Evolutionary conservation across 164 flowering plant genomes (phyloP), one percentile per base, ranked within the genome.

Genomic region (Nelumbo lutea): DNA sequence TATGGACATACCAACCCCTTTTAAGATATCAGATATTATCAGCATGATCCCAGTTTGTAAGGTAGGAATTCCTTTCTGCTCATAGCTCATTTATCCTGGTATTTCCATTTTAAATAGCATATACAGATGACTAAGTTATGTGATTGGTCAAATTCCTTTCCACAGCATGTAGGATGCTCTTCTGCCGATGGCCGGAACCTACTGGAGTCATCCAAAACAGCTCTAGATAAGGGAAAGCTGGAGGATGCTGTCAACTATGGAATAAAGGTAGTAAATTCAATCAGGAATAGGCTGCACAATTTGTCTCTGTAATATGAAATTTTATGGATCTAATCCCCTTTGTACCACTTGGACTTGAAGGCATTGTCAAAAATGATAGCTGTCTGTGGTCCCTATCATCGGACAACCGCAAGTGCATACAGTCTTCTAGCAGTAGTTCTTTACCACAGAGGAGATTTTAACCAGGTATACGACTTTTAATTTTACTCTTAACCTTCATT

Each of bases 351-450:
- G 42, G 65, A 75, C 70, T 70, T 81, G 69, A 72, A 92, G 97
- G 97, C 97, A 41, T 72, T 92, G 68, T 77, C 90, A 61, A 92
- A 88, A 73, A 84, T 88, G 84, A 84, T 92, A 57, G 90, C 96
- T 42, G 94, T 92, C 4, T 90, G 97, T 81, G 97, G 97, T 57
- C 92, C 96, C 56, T 88, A 83, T 77, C 94, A 92, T 75, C 91
- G 94, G 64, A 79, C 75, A 74, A 92, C 96, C 57, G 96, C 97
- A 58, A 83, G 94, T 79, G 92, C 97, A 51, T 92, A 92, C 78
- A 92, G 96, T 83, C 96, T 92, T 74, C 81, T 92, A 56, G 96
- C 97, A 2, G 92, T 92, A 51, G 96, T 92, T 72, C 90, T 92
- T 65, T 92, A 92, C 68, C 97, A 92, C 73, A 90, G 92, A 41